Conservation (phyloP, 495 filamentous ascomycete species). For the Hypoxylon trugodes region DNA sequence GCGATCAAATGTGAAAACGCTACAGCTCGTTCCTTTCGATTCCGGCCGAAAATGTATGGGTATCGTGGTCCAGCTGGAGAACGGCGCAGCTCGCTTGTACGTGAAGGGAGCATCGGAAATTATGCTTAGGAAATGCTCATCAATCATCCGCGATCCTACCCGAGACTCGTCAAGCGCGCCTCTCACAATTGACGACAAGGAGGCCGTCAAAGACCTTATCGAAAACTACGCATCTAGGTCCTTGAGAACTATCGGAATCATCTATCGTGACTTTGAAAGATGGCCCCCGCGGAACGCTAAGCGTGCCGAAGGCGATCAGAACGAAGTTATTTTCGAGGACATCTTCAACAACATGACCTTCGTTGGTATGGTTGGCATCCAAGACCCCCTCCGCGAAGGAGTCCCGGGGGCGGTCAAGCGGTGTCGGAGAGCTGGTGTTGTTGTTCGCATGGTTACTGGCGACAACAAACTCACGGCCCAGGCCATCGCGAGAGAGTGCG, state of each 20-base stretch:
- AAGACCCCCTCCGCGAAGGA: constrained; percentile 85
- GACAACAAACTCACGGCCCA: constrained; percentile 85
- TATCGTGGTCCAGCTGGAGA: constrained; percentile 70
- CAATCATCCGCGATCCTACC: constrained; percentile 75
- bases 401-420: constrained; percentile 77
- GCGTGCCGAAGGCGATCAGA: constrained; percentile 71
- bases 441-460: constrained; percentile 91
- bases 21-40: constrained; percentile 86
- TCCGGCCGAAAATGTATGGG: constrained; percentile 92
- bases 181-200: constrained; percentile 66
- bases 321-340: constrained; percentile 78
- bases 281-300: constrained; percentile 82
- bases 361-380: constrained; percentile 83
- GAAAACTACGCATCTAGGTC: constrained; percentile 81
- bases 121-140: constrained; percentile 74
- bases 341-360: constrained; percentile 78
- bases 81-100: constrained; percentile 72
- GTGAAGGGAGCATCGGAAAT: constrained; percentile 93
- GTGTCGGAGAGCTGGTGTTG: constrained; percentile 80
- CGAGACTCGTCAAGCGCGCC: constrained; percentile 61
- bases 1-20: constrained; percentile 71
- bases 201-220: constrained; percentile 71
- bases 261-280: constrained; percentile 86
- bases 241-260: constrained; percentile 83
- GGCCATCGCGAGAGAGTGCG: constrained; percentile 84